A percentile compares a stretch with the other conserved stretches of the same genome.
phyloP scores from a whole-genome alignment of 1,284 basidiomycete species.

The Omphalotus olearius region DNA sequence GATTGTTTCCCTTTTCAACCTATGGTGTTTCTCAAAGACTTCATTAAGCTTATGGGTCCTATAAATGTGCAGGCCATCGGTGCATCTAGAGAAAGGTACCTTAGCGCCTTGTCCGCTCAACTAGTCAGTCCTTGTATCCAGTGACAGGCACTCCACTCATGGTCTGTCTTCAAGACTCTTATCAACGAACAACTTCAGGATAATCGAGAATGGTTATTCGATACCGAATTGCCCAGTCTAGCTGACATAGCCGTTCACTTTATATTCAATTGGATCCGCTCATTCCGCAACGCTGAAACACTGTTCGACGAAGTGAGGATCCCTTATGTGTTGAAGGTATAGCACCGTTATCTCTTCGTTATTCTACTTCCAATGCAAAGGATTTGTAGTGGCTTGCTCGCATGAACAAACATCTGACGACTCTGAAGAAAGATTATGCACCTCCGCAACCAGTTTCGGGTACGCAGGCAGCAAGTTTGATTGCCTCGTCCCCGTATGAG shows the following conservation, averaged over 20 bases:
- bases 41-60: slow-evolving; percentile 14
- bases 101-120: slow-evolving; percentile 36
- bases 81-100: slow-evolving; percentile 25
- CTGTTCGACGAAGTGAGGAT: slow-evolving; percentile 37
- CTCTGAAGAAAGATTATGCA: slow-evolving; percentile 4
- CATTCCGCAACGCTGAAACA: slow-evolving; percentile 29
- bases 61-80: slow-evolving; percentile 33
- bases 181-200: slow-evolving; percentile 51
- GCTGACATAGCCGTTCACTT: slow-evolving; percentile 50
- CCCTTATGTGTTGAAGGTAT: slow-evolving; percentile 38
- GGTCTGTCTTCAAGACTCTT: slow-evolving; percentile 28
- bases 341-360: slow-evolving; percentile 12
- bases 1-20: not conserved
- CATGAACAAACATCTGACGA: slow-evolving; percentile 2
- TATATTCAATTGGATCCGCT: slow-evolving; percentile 39
- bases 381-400: slow-evolving; percentile 12
- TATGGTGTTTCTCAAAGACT: not conserved
- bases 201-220: slow-evolving; percentile 55
- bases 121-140: slow-evolving; percentile 28
- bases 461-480: slow-evolving; percentile 39
- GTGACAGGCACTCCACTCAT: not conserved
- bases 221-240: slow-evolving; percentile 45
- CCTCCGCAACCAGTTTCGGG: slow-evolving; percentile 29
- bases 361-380: not conserved
- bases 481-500: slow-evolving; percentile 35